These are phyloP conservation scores for Fonsecaea erecta DNA, from an alignment of 2,329 filamentous ascomycete species.

Conservation along the genomic window DNA sequence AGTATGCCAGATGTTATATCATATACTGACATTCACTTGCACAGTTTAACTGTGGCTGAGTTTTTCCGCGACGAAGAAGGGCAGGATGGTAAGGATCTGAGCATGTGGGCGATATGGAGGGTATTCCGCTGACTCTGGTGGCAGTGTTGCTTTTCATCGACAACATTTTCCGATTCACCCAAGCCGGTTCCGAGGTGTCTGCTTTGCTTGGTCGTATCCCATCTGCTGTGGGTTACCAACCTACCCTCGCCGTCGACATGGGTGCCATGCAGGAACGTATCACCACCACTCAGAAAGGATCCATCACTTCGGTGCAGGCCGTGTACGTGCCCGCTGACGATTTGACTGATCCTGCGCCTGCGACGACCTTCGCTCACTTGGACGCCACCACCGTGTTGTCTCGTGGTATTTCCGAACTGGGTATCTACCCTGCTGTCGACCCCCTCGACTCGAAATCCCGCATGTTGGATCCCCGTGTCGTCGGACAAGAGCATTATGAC, in stretches of 20 bases:
- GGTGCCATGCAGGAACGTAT: constrained; percentile 99
- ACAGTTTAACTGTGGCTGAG: constrained; percentile 68
- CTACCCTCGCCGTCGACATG: constrained; percentile 98
- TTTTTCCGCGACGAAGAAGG: constrained; percentile 82
- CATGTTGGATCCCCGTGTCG: constrained; percentile 98
- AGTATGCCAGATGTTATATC: neutral
- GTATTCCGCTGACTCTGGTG: neutral
- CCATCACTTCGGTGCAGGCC: constrained; percentile 99
- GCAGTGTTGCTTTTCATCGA: constrained; percentile 97
- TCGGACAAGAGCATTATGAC: constrained; percentile 97
- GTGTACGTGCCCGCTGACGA: constrained; percentile 99
- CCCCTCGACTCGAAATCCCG: constrained; percentile 99
- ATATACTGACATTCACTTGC: constrained; percentile 10
- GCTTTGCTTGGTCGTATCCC: constrained; percentile 98
- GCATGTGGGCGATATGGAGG: neutral
- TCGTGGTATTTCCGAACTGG: constrained; percentile 99
- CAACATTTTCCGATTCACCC: constrained; percentile 99
- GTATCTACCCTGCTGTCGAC: constrained; percentile 99
- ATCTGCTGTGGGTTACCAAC: constrained; percentile 99
- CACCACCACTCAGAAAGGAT: constrained; percentile 98
- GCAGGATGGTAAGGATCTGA: constrained; percentile 73
- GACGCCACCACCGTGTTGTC: constrained; percentile 99
- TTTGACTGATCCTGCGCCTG: constrained; percentile 99
- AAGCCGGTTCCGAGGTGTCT: constrained; percentile 99
- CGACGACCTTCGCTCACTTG: constrained; percentile 99